Evolutionary conservation across 2,329 filamentous ascomycete species (phyloP).

Genomic region (Exophiala mesophila): DNA sequence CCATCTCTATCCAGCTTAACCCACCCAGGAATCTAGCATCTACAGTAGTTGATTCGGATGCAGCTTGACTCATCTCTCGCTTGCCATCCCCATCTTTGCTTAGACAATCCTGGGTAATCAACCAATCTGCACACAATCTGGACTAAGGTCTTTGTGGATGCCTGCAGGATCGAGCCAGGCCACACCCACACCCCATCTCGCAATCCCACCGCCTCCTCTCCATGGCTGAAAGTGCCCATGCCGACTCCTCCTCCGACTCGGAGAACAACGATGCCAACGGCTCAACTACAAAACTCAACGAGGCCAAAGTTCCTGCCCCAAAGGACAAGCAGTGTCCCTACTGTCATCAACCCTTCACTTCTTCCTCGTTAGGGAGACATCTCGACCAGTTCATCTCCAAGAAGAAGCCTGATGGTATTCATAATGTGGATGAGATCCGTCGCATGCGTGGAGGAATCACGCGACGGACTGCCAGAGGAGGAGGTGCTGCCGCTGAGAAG

Average conservation of each 20-base stretch:
- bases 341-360: conserved; percentile 86
- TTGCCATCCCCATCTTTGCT: too few relatives aligned
- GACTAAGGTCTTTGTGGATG: too few relatives aligned
- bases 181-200: not conserved
- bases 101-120: too few relatives aligned
- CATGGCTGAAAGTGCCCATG: conserved; percentile 18
- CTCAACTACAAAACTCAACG: conserved; percentile 2
- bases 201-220: not conserved
- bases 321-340: conserved; percentile 90
- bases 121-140: too few relatives aligned
- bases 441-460: conserved; percentile 82
- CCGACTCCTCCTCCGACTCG: conserved; percentile 21
- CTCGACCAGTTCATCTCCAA: conserved; percentile 91
- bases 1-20: too few relatives aligned
- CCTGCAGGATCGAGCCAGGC: too few relatives aligned
- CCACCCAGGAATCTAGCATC: too few relatives aligned
- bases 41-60: too few relatives aligned
- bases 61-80: too few relatives aligned
- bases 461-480: conserved; percentile 69
- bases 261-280: conserved; percentile 16
- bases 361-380: conserved; percentile 86
- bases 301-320: conserved; percentile 38
- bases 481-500: conserved; percentile 40
- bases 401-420: conserved; percentile 88
- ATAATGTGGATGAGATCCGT: conserved; percentile 83